Percentiles rank a stretch among this genome's conserved stretches.
These are phyloP conservation scores for Osmanthus fragrans DNA, from an alignment of 257 asterid genomes.

Conservation along the genomic window DNA sequence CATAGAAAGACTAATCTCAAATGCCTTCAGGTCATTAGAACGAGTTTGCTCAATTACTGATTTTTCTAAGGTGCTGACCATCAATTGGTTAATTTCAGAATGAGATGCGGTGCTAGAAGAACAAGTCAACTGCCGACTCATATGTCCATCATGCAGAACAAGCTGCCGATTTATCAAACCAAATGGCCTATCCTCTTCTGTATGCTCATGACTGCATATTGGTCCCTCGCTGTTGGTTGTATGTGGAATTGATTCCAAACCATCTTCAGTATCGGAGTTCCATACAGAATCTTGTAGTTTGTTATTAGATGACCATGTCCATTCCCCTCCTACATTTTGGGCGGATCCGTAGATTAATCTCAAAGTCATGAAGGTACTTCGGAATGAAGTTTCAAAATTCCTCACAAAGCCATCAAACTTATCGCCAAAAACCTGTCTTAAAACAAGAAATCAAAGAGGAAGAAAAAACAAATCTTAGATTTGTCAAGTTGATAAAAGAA, in stretches of 20 bases:
- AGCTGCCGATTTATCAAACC: conserved; percentile 46
- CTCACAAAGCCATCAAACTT: conserved; percentile 41
- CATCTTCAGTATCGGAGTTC: conserved; percentile 26
- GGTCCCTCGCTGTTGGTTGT: conserved; percentile 20
- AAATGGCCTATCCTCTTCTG: conserved; percentile 23
- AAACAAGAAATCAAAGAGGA: conserved; percentile 27
- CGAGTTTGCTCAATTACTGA: conserved; percentile 80
- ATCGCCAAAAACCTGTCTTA: conserved; percentile 53
- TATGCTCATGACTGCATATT: conserved; percentile 29
- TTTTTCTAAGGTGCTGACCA: conserved; percentile 57
- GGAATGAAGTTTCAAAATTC: conserved; percentile 53
- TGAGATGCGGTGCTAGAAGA: conserved; percentile 32
- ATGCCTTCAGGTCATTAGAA: conserved; percentile 71
- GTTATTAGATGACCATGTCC: conserved; percentile 23
- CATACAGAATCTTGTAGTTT: conserved; percentile 26
- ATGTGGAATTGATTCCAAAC: conserved; percentile 27
- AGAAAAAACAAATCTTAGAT: conserved; percentile 12
- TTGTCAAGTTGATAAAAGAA: conserved; percentile 4
- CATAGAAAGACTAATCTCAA: conserved; percentile 68
- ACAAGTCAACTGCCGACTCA: conserved; percentile 39
- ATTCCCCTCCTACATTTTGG: conserved; percentile 30
- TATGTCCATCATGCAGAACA: conserved; percentile 42
- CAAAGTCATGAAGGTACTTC: conserved; percentile 58
- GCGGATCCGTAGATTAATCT: conserved; percentile 49
- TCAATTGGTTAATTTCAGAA: conserved; percentile 27